Conservation (phyloP, 2,329 filamentous ascomycete genomes). For the Mollisia scopiformis region DNA sequence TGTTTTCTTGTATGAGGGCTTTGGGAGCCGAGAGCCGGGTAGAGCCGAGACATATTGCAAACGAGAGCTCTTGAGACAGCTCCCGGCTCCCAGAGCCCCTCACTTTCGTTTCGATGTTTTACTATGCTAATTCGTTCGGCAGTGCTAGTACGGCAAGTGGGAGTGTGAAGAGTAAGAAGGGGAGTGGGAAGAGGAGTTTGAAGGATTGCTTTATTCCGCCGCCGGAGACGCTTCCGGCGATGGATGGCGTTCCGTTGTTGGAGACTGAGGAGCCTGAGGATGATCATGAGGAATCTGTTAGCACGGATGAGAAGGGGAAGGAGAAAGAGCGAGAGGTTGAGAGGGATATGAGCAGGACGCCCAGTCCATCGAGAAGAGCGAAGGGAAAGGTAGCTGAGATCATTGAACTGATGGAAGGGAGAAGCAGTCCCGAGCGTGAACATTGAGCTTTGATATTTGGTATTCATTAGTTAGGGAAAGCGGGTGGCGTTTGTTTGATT, state of each 20-base stretch:
- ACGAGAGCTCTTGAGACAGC: too few species aligned
- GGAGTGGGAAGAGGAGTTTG: constrained; percentile 24
- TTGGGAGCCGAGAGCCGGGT: too few species aligned
- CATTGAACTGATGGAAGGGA: neutral
- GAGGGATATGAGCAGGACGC: neutral
- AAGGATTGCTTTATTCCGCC: constrained; percentile 7
- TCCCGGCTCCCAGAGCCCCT: too few species aligned
- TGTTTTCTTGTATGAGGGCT: too few species aligned
- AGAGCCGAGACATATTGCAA: too few species aligned
- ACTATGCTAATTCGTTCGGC: too few species aligned
- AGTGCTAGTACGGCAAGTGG: constrained; percentile 33
- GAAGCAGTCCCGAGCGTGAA: neutral
- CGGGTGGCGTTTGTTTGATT: neutral
- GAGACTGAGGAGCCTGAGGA: neutral
- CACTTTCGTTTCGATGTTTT: too few species aligned
- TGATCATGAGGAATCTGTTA: neutral
- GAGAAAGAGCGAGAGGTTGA: neutral
- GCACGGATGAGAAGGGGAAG: neutral
- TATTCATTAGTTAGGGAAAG: neutral
- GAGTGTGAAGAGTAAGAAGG: constrained; percentile 31
- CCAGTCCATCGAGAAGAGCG: constrained; percentile 4
- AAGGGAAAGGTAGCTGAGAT: constrained; percentile 7
- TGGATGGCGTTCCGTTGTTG: neutral
- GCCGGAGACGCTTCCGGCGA: neutral
- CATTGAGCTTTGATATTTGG: neutral